These are phyloP conservation scores for Nakazawaea populi DNA, from an alignment of 805 yeast genomes.

Conservation along the genomic window DNA sequence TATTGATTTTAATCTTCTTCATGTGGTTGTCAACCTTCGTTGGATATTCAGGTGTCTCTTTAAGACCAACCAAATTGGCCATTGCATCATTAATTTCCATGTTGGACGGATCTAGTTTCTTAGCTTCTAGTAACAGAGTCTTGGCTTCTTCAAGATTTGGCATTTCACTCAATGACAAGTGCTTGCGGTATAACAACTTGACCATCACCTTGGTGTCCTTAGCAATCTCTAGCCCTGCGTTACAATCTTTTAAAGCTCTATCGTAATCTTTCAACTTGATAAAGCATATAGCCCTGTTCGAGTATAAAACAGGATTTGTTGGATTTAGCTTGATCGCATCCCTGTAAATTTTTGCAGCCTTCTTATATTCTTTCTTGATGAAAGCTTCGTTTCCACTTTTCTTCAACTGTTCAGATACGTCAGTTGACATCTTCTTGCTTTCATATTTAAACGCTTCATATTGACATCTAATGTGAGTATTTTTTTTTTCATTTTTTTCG, in stretches of 20 bases:
- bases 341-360: slow-evolving; percentile 49
- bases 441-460: too few species aligned
- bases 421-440: background rate
- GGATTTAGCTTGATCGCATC: slow-evolving; percentile 49
- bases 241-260: slow-evolving; percentile 44
- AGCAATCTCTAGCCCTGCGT: slow-evolving; percentile 34
- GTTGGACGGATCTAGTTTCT: slow-evolving; percentile 36
- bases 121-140: slow-evolving; percentile 27
- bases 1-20: too few species aligned
- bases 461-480: too few species aligned
- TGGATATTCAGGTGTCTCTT: too few species aligned
- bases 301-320: slow-evolving; percentile 46
- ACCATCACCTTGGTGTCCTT: slow-evolving; percentile 25
- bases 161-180: slow-evolving; percentile 31
- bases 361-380: slow-evolving; percentile 32
- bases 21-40: background rate
- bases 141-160: slow-evolving; percentile 21
- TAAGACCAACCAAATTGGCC: background rate
- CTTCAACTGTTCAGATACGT: slow-evolving; percentile 26
- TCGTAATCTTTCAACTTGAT: slow-evolving; percentile 44
- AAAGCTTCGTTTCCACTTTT: slow-evolving; percentile 51
- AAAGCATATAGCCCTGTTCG: slow-evolving; percentile 69
- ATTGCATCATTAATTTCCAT: slow-evolving; percentile 31
- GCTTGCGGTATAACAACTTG: slow-evolving; percentile 49
- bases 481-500: background rate